These are phyloP conservation scores for Gossypium australe DNA, from an alignment of 345 rosid species.

Conservation along the genomic window DNA sequence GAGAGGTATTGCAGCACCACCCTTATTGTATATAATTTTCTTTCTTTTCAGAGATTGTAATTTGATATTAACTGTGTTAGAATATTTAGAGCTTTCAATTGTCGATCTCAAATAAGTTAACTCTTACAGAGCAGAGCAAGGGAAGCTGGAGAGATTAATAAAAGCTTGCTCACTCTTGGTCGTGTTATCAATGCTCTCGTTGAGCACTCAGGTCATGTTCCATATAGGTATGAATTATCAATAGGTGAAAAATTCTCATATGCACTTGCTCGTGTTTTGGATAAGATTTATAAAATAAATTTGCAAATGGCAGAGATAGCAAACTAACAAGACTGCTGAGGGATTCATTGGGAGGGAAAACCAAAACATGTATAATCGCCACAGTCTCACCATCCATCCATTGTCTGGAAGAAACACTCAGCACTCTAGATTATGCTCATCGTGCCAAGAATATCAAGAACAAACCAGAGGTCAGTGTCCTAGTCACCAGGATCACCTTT, in stretches of 20 bases:
- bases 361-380: conserved; percentile 98
- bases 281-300: conserved; percentile 15
- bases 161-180: conserved; percentile 97
- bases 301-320: conserved; percentile 69
- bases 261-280: conserved; percentile 5
- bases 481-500: not conserved
- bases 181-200: conserved; percentile 96
- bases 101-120: conserved; percentile 10
- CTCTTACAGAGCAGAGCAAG: conserved; percentile 93
- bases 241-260: not conserved
- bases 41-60: conserved; percentile 19
- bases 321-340: conserved; percentile 91
- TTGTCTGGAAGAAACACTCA: conserved; percentile 95
- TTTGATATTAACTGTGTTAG: not conserved
- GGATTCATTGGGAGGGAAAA: conserved; percentile 97
- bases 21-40: not conserved
- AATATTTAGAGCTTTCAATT: not conserved
- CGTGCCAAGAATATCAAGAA: conserved; percentile 98
- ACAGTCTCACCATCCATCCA: conserved; percentile 88
- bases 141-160: conserved; percentile 99
- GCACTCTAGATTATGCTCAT: conserved; percentile 93
- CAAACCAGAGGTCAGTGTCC: conserved; percentile 76
- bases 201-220: conserved; percentile 97
- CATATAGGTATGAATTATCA: conserved; percentile 56
- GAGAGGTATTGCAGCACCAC: conserved; percentile 57